A percentile compares a stretch with the other conserved stretches of the same genome.
These are phyloP conservation scores for Orbilia quercus DNA, from an alignment of 2,329 filamentous ascomycete species.

Conservation along the genomic window DNA sequence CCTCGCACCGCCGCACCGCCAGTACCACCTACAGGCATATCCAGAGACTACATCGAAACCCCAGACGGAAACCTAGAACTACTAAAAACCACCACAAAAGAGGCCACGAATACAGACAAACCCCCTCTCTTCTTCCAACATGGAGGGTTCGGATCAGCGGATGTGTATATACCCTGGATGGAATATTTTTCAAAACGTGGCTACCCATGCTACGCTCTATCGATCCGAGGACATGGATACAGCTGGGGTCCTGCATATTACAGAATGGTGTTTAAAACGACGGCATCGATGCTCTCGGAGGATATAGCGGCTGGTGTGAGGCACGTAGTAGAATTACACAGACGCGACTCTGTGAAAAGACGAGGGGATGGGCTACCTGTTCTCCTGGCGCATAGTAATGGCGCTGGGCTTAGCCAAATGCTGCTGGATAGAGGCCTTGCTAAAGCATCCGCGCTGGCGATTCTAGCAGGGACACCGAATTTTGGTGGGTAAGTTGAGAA, in stretches of 20 bases:
- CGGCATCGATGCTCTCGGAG: constrained; percentile 52
- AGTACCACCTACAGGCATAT: constrained; percentile 9
- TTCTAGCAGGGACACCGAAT: constrained; percentile 67
- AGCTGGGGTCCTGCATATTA: constrained; percentile 68
- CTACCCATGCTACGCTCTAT: constrained; percentile 68
- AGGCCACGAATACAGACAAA: constrained; percentile 9
- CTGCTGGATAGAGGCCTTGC: constrained; percentile 65
- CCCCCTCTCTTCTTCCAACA: constrained; percentile 42
- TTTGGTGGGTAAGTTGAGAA: constrained; percentile 65
- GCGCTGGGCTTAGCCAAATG: constrained; percentile 68
- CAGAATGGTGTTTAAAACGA: constrained; percentile 48
- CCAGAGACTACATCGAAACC: constrained; percentile 33
- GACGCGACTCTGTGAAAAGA: constrained; percentile 61
- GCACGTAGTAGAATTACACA: constrained; percentile 65
- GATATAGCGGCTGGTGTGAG: constrained; percentile 63
- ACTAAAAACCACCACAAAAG: constrained; percentile 20
- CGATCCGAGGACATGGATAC: constrained; percentile 68
- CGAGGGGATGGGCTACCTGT: constrained; percentile 57
- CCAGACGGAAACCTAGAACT: constrained; percentile 30
- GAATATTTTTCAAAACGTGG: constrained; percentile 65
- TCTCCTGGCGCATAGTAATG: constrained; percentile 68
- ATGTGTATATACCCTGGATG: constrained; percentile 69
- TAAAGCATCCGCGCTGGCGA: constrained; percentile 65
- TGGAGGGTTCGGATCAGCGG: constrained; percentile 66
- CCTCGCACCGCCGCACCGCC: constrained; percentile 17